These are phyloP conservation scores for Neospora caninum DNA, from an alignment of 169 alveolate genomes.

Conservation along the genomic window DNA sequence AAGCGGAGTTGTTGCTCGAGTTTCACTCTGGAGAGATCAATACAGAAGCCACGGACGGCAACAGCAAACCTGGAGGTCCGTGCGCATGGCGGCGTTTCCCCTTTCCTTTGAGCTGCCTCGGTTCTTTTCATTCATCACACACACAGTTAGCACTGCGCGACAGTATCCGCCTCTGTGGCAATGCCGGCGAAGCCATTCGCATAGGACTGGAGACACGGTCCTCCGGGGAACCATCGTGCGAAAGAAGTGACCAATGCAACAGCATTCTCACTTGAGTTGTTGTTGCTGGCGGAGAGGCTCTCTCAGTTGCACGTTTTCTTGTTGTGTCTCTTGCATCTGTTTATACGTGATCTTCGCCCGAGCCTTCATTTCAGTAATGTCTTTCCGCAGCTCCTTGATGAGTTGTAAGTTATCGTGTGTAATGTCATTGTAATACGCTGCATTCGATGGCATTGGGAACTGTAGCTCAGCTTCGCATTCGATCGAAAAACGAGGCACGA, in stretches of 20 bases:
- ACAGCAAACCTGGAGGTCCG: no score
- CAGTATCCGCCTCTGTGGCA: no score
- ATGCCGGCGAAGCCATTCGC: no score
- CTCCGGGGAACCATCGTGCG: no score
- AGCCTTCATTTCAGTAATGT: slow-evolving; percentile 66
- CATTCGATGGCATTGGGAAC: slow-evolving; percentile 39
- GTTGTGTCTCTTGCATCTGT: slow-evolving; percentile 66
- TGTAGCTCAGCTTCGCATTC: no score
- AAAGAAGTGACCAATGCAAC: no score
- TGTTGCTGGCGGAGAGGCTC: slow-evolving; percentile 70
- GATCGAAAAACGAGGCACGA: no score
- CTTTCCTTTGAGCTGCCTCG: not conserved
- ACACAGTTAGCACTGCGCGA: no score
- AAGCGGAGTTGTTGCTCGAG: slow-evolving; percentile 69
- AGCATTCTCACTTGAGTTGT: slow-evolving; percentile 44
- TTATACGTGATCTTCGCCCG: slow-evolving; percentile 67
- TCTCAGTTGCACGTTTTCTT: slow-evolving; percentile 54
- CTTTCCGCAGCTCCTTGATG: slow-evolving; percentile 81
- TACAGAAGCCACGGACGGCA: not conserved
- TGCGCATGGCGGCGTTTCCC: not conserved
- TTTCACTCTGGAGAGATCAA: slow-evolving; percentile 4
- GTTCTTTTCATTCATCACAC: not conserved
- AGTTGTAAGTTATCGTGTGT: slow-evolving; percentile 89
- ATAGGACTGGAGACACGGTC: no score
- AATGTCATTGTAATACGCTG: slow-evolving; percentile 88